These are phyloP conservation scores for Capsaspora owczarzaki DNA, from an alignment of 78 protist genomes.

Conservation along the genomic window DNA sequence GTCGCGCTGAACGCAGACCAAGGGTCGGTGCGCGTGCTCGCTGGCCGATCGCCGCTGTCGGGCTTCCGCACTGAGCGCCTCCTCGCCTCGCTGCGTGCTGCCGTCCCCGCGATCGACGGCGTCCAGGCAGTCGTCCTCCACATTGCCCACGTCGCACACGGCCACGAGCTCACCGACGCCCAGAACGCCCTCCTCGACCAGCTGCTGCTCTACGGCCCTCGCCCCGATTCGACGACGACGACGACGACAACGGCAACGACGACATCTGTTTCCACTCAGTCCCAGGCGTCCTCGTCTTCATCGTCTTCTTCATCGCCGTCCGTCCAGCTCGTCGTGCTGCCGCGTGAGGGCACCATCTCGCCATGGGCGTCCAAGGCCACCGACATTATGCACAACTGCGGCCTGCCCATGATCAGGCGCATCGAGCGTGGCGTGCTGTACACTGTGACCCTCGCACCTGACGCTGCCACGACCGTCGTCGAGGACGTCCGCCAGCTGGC, in stretches of 20 bases:
- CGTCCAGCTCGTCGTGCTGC: not conserved
- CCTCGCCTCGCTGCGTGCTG: not conserved
- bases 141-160: too few relatives aligned
- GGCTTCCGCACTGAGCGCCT: not conserved
- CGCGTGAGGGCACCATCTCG: conserved; percentile 27
- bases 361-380: conserved; percentile 32
- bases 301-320: too few relatives aligned
- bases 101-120: too few relatives aligned
- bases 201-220: not conserved
- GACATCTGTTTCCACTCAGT: not conserved
- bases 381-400: conserved; percentile 12
- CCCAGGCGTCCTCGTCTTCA: not conserved
- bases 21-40: too few relatives aligned
- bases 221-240: not conserved
- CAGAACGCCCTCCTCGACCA: not conserved
- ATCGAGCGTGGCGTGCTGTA: not conserved
- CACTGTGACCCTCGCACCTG: not conserved
- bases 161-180: too few relatives aligned
- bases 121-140: too few relatives aligned
- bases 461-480: too few relatives aligned
- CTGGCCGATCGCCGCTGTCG: not conserved
- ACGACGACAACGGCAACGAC: too few relatives aligned
- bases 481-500: not conserved
- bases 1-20: too few relatives aligned
- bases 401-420: not conserved